Base-by-base conservation (phyloP, 805 yeast species). In the Suhomyces sp. region DNA sequence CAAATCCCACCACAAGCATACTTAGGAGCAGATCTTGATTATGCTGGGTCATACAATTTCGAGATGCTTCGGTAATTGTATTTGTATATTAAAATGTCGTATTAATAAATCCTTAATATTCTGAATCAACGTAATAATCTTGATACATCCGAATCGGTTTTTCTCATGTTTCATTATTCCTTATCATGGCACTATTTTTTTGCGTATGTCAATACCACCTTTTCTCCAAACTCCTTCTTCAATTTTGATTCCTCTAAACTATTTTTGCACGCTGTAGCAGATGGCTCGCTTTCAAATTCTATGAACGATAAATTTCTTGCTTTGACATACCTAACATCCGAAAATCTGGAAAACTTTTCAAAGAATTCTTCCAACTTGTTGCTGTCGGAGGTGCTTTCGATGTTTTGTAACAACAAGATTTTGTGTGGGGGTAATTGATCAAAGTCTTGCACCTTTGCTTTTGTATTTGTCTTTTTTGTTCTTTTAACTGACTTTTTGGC, bases 231-330 rank as follows among this genome's bases (percentile, higher is more conserved):
- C 17, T 33, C 32, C 6, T 32, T 31, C 13, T 29, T 19, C 21
- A 44, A 32, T 5, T 31, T 36, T 4, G 28, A 28, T 10, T 16
- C 25, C 6, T 50, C 48, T 11, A 43, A 18, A 2, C 24, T 26
- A 6, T 50, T 38, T 27, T 64, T 46, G 25, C 65, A 57, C 11
- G 32, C 34, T 0, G 68, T 65, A 0, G 95, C 82, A 25, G 65
- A 58, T 2, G 57, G 50, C 15, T 77, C 82, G 4, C 65, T 62
- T 16, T 73, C 77, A 54, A 81, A 91, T 48, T 91, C 97, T 3
- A 91, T 72, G 57, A 91, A 83, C 8, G 93, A 95, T 29, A 91
- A 74, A 24, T 75, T 75, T 28, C 87, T 71, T 5, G 80, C 75
- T 2, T 73, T 68, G 18, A 91, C 88, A 23, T 79, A 60, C 35